Evolutionary conservation across 768 basidiomycete genomes (phyloP), one percentile per base, ranked within the genome.

Genomic region (Termitomyces sp.): DNA sequence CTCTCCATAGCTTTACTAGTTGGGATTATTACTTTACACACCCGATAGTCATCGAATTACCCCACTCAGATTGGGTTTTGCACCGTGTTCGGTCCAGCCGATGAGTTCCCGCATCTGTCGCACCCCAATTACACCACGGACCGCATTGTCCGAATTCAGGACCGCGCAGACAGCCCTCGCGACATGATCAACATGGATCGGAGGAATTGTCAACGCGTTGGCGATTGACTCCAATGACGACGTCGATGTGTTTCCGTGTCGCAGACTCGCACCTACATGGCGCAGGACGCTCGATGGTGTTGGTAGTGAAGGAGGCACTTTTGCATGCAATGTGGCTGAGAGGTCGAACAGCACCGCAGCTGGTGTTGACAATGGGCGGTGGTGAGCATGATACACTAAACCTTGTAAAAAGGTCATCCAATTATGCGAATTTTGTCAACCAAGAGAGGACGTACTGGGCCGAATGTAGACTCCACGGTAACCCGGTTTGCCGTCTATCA

Each of bases 151-250:
- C 37, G 73, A 71, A 63, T 85, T 79, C 56, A 86, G 74, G 35
- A 81, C 79, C 19, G 85, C 77, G 57, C 88, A 84, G 7, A 93
- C 80, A 0, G 94, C 91, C 63, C 87, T 83, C 3, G 89, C 97
- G 44, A 98, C 93, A 59, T 94, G 92, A 64, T 99, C 97, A 21
- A 98, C 94, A 66, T 98, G 96, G 42, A 98, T 84, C 2, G 97
- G 95, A 30, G 89, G 92, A 54, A 88, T 86, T n/a, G 81, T 79
- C 50, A 98, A 71, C 17, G 89, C 85, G 59, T 89, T 89, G 7
- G 92, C 89, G 35, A 94, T 72, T 2, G 88, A 85, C 32, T 83
- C 76, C 40, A 89, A 70, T 16, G 82, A 66, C 23, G 82, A 82
- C 23, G 67, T 50, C 43, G 61, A 46, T 37, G 53, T 58, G 49